These are phyloP conservation scores for Yarrowia bubula DNA, from an alignment of 805 yeast genomes.

Conservation along the genomic window DNA sequence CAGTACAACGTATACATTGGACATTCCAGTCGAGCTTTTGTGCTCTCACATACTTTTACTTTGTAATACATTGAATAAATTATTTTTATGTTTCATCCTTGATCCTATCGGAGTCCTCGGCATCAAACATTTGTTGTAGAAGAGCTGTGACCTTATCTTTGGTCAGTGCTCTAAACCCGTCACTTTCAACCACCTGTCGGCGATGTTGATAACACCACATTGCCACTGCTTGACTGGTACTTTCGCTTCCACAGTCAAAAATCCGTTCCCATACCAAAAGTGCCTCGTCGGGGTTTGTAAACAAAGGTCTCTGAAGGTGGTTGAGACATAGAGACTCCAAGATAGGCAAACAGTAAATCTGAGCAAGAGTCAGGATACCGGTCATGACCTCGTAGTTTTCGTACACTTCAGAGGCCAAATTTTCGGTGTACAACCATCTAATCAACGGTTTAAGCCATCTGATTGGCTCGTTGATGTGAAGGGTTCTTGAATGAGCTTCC, in stretches of 20 bases:
- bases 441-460: not conserved
- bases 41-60: not conserved
- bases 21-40: constrained; percentile 34
- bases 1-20: not conserved
- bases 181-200: not conserved
- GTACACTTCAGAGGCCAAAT: not conserved
- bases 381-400: not conserved
- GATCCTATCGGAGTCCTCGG: not conserved
- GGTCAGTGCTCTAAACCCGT: not conserved
- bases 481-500: not conserved
- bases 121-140: constrained; percentile 8
- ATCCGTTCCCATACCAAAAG: constrained; percentile 4
- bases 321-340: not conserved
- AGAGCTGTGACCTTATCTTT: constrained; percentile 1
- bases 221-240: not conserved
- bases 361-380: not conserved
- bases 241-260: not conserved
- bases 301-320: not conserved
- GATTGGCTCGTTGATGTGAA: constrained; percentile 10
- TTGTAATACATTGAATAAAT: not conserved
- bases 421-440: not conserved
- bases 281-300: not conserved
- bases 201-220: not conserved
- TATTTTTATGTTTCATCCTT: not conserved
- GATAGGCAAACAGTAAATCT: not conserved